phyloP scores from a whole-genome alignment of 257 asterid species.

The Marsdenia floribunda region DNA sequence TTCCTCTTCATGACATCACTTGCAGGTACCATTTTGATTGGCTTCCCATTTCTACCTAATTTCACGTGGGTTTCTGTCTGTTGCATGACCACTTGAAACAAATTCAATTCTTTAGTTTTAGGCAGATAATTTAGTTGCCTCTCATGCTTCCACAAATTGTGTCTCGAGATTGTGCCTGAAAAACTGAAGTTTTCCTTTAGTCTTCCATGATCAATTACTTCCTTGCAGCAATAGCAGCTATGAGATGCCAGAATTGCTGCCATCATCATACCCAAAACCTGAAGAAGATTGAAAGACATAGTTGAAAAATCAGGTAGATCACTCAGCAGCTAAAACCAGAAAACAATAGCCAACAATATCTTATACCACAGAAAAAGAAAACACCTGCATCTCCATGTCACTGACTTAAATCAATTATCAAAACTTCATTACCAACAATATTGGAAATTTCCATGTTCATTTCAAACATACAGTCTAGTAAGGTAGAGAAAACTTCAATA shows the following conservation, averaged over 20 bases:
- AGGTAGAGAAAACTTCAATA: not conserved
- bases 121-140: constrained; percentile 16
- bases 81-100: constrained; percentile 45
- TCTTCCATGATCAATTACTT: constrained; percentile 32
- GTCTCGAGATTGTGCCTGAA: constrained; percentile 33
- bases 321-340: not conserved
- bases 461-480: too few relatives aligned
- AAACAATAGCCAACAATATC: not conserved
- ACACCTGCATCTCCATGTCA: not conserved
- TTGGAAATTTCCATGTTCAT: too few relatives aligned
- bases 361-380: not conserved
- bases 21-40: constrained; percentile 65
- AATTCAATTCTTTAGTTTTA: constrained; percentile 18
- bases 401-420: not conserved
- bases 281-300: not conserved
- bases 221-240: constrained; percentile 54
- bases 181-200: constrained; percentile 43
- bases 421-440: not conserved
- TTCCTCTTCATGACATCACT: constrained; percentile 45
- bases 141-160: constrained; percentile 24
- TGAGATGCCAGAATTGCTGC: constrained; percentile 65
- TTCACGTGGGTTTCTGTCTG: constrained; percentile 45
- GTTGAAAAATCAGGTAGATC: not conserved
- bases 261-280: constrained; percentile 55
- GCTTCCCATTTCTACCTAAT: constrained; percentile 53